Evolutionary conservation across 2,329 filamentous ascomycete species (phyloP), one percentile per base, ranked within the genome.

Genomic region (Exutisphaerella laricina): DNA sequence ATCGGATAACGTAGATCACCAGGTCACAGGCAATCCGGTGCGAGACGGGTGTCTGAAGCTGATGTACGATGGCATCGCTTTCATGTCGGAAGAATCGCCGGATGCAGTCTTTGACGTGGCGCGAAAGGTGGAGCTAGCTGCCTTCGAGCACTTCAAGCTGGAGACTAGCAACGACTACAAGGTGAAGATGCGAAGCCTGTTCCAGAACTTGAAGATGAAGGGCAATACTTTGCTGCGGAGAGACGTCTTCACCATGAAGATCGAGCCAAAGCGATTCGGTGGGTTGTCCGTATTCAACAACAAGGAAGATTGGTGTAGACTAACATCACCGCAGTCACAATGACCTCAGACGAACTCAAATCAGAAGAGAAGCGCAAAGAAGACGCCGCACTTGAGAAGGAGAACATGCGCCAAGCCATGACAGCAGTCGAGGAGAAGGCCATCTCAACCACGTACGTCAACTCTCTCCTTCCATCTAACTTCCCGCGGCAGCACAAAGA

Each of bases 401-500:
- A 96, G 69, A 98, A 98, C 68, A 89, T 97, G 85, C 88, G 88
- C 72, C 88, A 90, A 67, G 88, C 92, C 1, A 94, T 97, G 81
- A 89, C 94, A 8, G 86, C 90, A 44, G 85, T 89, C 74, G 85
- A 81, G 13, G 84, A 95, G 69, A 92, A 88, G 75, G 89, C 84
- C 62, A 88, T 96, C 69, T 57, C 53, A 7, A 58, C 55, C 16
- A 62, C 58, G 58, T 62, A 59, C 35, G 57, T 59, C 14, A 16
- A 31, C 10, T 22, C 28, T 17, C 32, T 9, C 23, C 30, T 18
- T 6, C 21, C 26, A 23, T 12, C 18, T 9, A 6, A 16, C 34
- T 12, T 16, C 17, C 20, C 8, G 4, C 3, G 12, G 42, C 13
- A 41, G 32, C 18, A n/a, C 25, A 20, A 8, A 23, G 26, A 38